Evolutionary conservation across 2,329 filamentous ascomycete species (phyloP).

Genomic region (Calonectria pauciramosa): DNA sequence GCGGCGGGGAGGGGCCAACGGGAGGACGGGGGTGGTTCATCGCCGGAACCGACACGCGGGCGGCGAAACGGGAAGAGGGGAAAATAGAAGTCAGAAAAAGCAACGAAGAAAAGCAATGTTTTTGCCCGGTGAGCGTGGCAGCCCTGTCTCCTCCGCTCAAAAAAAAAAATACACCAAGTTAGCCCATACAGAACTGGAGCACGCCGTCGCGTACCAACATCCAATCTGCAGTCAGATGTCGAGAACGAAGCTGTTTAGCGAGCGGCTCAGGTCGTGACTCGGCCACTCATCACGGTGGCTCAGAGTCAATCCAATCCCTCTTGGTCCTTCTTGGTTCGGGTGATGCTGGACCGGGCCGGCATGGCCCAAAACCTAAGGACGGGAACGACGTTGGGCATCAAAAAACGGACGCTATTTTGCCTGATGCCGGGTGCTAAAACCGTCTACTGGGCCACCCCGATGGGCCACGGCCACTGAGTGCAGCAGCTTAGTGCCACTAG

Average conservation of each 20-base stretch:
- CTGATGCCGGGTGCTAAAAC: constrained; percentile 32
- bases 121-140: constrained; percentile 34
- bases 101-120: constrained; percentile 26
- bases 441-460: constrained; percentile 33
- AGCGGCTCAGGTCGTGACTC: constrained; percentile 9
- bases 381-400: constrained; percentile 45
- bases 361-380: constrained; percentile 37
- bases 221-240: constrained; percentile 9
- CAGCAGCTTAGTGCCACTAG: constrained; percentile 44
- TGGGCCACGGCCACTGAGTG: constrained; percentile 36
- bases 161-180: background rate
- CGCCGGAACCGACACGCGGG: constrained; percentile 38
- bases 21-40: constrained; percentile 29
- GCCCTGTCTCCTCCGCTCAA: constrained; percentile 29
- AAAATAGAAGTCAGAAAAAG: constrained; percentile 25
- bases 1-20: constrained; percentile 22
- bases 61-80: constrained; percentile 33
- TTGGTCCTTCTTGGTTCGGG: constrained; percentile 39
- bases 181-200: constrained; percentile 18
- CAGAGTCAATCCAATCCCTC: constrained; percentile 26
- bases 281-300: constrained; percentile 30
- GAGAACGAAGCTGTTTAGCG: constrained; percentile 7
- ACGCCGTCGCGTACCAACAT: constrained; percentile 8
- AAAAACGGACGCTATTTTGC: constrained; percentile 43
- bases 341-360: constrained; percentile 45